Percentiles rank a stretch among this genome's conserved stretches.
phyloP scores from a whole-genome alignment of 2,329 filamentous ascomycete genomes.

The Cladobotryum mycophilum region DNA sequence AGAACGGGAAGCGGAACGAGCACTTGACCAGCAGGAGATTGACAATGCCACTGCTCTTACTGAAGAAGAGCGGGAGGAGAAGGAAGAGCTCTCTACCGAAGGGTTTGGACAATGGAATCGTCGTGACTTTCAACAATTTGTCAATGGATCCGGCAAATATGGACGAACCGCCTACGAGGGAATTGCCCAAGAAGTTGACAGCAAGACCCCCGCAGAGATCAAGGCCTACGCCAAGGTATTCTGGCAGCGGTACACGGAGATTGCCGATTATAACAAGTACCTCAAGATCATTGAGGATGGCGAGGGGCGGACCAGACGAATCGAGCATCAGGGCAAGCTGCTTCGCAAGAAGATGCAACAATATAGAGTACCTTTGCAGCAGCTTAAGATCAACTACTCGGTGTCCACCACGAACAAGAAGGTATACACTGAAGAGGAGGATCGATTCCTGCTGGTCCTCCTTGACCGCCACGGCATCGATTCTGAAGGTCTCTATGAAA shows the following conservation, averaged over 20 bases:
- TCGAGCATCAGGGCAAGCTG: constrained; percentile 88
- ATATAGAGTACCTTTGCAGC: constrained; percentile 95
- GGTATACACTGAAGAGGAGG: constrained; percentile 97
- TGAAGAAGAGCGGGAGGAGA: constrained; percentile 83
- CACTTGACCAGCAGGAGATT: constrained; percentile 84
- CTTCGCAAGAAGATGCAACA: constrained; percentile 91
- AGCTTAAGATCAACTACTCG: constrained; percentile 98
- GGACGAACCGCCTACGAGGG: constrained; percentile 78
- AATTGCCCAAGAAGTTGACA: constrained; percentile 86
- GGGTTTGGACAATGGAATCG: constrained; percentile 96
- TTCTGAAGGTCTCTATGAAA: constrained; percentile 82
- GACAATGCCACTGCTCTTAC: constrained; percentile 84
- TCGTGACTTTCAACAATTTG: constrained; percentile 95
- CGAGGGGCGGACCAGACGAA: constrained; percentile 81
- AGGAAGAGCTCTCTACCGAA: constrained; percentile 70
- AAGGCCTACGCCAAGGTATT: constrained; percentile 91
- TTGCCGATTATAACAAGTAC: constrained; percentile 82
- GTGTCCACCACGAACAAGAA: constrained; percentile 99
- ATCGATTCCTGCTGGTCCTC: constrained; percentile 89
- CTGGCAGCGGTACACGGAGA: constrained; percentile 91
- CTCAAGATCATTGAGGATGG: constrained; percentile 86
- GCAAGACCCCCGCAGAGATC: constrained; percentile 78
- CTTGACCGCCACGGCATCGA: constrained; percentile 90
- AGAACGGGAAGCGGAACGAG: constrained; percentile 80
- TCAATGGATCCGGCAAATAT: constrained; percentile 91